phyloP scores from a whole-genome alignment of 495 filamentous ascomycete species.

The Aspergillus egyptiacus region DNA sequence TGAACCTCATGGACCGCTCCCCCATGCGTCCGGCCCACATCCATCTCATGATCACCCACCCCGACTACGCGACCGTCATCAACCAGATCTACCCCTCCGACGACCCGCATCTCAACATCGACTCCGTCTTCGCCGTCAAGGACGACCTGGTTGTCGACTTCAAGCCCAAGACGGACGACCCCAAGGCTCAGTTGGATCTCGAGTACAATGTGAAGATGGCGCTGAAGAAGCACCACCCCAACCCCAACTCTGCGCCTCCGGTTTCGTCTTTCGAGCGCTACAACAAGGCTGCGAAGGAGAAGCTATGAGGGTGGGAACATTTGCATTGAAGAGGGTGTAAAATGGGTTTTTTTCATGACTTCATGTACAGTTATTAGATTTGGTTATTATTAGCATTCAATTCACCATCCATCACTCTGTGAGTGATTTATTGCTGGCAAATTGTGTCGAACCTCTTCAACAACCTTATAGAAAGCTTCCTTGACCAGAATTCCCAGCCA shows the following conservation, averaged over 20 bases:
- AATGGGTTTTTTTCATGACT: background rate
- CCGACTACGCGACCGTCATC: constrained; percentile 48
- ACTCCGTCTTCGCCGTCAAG: constrained; percentile 65
- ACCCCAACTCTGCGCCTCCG: constrained; percentile 43
- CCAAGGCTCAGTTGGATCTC: constrained; percentile 42
- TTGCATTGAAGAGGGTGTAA: background rate
- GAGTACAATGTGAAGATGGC: constrained; percentile 44
- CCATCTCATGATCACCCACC: constrained; percentile 46
- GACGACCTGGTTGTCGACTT: constrained; percentile 60
- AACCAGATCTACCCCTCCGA: constrained; percentile 60
- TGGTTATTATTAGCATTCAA: background rate
- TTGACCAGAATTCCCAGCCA: too few relatives aligned
- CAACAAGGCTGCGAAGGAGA: constrained; percentile 21
- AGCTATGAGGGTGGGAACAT: constrained; percentile 18
- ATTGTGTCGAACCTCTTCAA: too few relatives aligned
- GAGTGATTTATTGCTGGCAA: background rate
- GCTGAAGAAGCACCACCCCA: constrained; percentile 44
- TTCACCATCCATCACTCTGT: background rate
- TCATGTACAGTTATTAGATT: background rate
- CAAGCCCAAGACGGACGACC: constrained; percentile 44
- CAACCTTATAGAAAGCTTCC: too few relatives aligned
- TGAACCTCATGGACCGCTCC: constrained; percentile 65
- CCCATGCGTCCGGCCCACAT: constrained; percentile 47
- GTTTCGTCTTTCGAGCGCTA: constrained; percentile 42
- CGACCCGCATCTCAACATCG: constrained; percentile 54